phyloP scores from a whole-genome alignment of 225 moss, liverwort and hornwort genomes.

The Physcomitrium patens region DNA sequence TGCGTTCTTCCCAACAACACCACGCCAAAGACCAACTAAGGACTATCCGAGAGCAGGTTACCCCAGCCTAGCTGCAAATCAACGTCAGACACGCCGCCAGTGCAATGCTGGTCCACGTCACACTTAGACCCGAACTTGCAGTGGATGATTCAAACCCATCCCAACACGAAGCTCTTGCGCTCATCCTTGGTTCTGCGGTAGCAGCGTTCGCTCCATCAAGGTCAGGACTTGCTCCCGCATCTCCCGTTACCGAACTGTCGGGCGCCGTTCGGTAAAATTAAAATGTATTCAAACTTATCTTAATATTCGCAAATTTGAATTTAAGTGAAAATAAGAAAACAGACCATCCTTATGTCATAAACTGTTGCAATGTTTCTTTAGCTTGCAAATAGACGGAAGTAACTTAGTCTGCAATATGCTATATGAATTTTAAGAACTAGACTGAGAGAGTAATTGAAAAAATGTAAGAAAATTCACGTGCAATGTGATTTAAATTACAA shows the following conservation, averaged over 20 bases:
- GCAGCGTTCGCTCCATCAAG: conserved; percentile 21
- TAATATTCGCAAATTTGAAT: no score
- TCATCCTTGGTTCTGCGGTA: neutral
- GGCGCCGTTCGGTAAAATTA: neutral
- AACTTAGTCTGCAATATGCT: no score
- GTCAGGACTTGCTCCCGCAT: conserved; percentile 1
- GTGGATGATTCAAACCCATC: neutral
- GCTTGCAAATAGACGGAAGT: no score
- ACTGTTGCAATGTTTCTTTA: no score
- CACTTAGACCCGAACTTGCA: neutral
- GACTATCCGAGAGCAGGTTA: no score
- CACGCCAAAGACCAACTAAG: neutral
- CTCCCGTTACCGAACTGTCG: neutral
- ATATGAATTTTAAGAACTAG: no score
- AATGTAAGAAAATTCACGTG: no score
- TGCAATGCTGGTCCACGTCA: neutral
- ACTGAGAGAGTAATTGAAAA: no score
- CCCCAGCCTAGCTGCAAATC: neutral
- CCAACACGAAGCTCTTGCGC: conserved; percentile 11
- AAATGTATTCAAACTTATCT: no score
- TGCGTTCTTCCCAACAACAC: neutral
- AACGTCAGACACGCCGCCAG: neutral
- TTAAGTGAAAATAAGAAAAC: no score
- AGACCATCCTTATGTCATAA: no score
- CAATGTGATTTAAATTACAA: no score